phyloP scores from a whole-genome alignment of 2,329 filamentous ascomycete genomes.

The Gaeumannomyces tritici region DNA sequence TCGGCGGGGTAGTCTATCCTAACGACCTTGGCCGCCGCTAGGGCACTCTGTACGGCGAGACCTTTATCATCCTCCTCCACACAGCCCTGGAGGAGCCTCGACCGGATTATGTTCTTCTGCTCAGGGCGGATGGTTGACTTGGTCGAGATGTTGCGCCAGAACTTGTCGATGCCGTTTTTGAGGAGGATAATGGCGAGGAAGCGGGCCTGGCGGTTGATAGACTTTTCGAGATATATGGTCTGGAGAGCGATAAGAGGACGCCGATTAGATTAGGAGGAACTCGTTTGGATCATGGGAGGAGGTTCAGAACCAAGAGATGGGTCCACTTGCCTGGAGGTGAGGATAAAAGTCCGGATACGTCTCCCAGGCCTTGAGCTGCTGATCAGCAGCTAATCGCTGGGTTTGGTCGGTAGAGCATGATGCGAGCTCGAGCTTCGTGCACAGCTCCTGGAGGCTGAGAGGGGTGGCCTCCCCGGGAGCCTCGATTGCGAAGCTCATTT shows the following conservation, averaged over 20 bases:
- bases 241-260: constrained; percentile 26
- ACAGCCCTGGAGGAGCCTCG: constrained; percentile 64
- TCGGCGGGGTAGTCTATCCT: constrained; percentile 82
- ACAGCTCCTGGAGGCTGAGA: constrained; percentile 53
- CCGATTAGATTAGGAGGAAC: neutral
- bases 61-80: constrained; percentile 66
- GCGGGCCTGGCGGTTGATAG: constrained; percentile 66
- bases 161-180: constrained; percentile 93
- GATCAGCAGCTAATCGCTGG: constrained; percentile 56
- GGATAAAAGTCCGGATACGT: constrained; percentile 55
- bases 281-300: neutral
- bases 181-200: constrained; percentile 89
- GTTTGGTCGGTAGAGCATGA: constrained; percentile 47
- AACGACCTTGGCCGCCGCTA: constrained; percentile 80
- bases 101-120: constrained; percentile 70
- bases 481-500: constrained; percentile 66
- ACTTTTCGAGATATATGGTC: constrained; percentile 73
- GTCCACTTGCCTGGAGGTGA: constrained; percentile 51
- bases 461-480: constrained; percentile 73
- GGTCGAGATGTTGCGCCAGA: constrained; percentile 61
- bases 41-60: constrained; percentile 77
- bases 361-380: constrained; percentile 68
- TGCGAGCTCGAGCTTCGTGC: constrained; percentile 53
- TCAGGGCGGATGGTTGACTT: constrained; percentile 61
- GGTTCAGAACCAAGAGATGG: neutral